Base-by-base conservation (phyloP, 495 filamentous ascomycete genomes). In the Pyrenopolyporus hunteri region DNA sequence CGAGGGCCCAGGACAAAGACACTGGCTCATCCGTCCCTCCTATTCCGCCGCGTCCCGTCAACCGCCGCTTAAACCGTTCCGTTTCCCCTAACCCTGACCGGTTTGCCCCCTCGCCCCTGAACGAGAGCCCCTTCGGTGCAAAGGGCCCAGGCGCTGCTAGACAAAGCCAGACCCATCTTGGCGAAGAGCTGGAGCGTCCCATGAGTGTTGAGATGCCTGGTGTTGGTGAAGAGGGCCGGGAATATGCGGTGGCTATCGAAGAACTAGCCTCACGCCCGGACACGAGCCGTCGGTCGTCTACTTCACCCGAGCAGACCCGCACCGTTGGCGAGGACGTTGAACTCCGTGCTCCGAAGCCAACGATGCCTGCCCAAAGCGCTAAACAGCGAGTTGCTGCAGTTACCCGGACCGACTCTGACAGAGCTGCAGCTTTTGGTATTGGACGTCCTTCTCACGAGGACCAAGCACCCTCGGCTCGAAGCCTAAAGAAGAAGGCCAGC, bases 291-390 rank as follows among this genome's bases (percentile, higher is more conserved):
- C 47, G 58, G 11, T 63, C 64, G 28, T 67, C 72, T 36, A 76
- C 79, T 7, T 71, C 76, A 14, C 81, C 85, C 5, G 77, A 86
- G 55, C 86, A 94, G 69, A 92, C 87, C 29, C 86, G 89, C 62
- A 92, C 89, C 63, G 79, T 96, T 40, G 87, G 83, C 63, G 85
- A 84, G 51, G 90, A 96, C 69, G 76, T 97, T 57, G 88, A 93
- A 72, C 83, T 97, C 22, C 87, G 95, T 75, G 91, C 92, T 45
- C 93, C 93, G n/a, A 95, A 87, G 74, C 91, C 93, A 4, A 93
- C 91, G 2, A 78, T 95, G 63, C 88, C 91, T 3, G 80, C 78
- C 16, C 84, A 84, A 14, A 91, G 85, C 67, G 91, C 91, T 42
- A 93, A 91, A 76, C 83, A 87, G 68, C 82, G 87, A 60, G 88